Base-by-base conservation (phyloP, 2,329 filamentous ascomycete genomes). In the Didymosphaeria variabile region DNA sequence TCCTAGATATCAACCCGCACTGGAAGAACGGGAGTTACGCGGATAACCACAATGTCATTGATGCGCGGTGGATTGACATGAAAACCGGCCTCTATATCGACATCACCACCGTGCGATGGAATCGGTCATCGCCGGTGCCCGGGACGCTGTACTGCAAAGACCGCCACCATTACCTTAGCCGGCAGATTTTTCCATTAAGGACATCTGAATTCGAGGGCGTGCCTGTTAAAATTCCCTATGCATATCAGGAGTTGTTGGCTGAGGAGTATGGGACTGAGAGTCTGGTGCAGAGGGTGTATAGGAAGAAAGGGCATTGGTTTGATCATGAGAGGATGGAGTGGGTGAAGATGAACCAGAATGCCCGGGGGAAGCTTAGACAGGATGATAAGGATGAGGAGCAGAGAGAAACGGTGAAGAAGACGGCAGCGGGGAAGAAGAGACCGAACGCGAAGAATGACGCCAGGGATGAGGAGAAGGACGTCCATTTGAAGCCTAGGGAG, bases 11-110 rank as follows among this genome's bases (percentile, higher is more conserved):
- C 56, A 89, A 89, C 61, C 86, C 86, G 10, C 77, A 86, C 65
- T 87, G 82, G 67, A 73, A 74, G 5, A 80, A 83, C 59, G 75
- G 78, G 23, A 79, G 77, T 2, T 80, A 74, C 0, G 55, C 45
- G 2, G 87, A 88, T 65, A 73, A 58, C 13, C 66, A 81, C 52
- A 89, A 89, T 62, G 79, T 84, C 34, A 88, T 89, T 57, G 86
- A 89, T 68, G 86, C 83, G 10, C 79, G 87, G 23, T 89, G 86
- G 86, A 87, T 88, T 62, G 86, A 88, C 67, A 87, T 79, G 21
- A 77, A 82, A 0, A 87, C 83, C 0, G 87, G 87, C 0, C 72
- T 88, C 0, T 89, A 87, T 67, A 87, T 89, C 66, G 87, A 89
- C 69, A 87, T 89, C 61, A 88, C 86, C 0, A 83, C 85, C 6